A percentile compares a stretch with the other conserved stretches of the same genome.
These are phyloP conservation scores for Mycena galopus DNA, from an alignment of 768 basidiomycete species.

Conservation along the genomic window DNA sequence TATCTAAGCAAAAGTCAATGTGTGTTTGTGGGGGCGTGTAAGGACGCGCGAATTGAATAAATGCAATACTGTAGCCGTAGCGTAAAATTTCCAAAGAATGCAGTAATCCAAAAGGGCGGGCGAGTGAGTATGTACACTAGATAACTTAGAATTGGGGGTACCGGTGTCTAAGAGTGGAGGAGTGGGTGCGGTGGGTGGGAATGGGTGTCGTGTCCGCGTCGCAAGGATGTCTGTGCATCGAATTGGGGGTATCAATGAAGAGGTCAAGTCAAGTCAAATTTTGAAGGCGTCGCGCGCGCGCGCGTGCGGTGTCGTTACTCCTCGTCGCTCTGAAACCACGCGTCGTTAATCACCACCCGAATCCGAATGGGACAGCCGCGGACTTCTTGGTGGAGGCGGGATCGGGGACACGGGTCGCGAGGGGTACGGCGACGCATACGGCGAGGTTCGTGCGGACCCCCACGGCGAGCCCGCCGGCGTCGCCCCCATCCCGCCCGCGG, in stretches of 20 bases:
- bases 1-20: too few species aligned
- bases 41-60: too few species aligned
- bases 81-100: too few species aligned
- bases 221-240: background rate
- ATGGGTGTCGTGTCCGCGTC: background rate
- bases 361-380: constrained; percentile 29
- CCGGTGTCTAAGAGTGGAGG: background rate
- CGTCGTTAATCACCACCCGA: background rate
- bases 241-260: background rate
- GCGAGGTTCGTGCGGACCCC: too few species aligned
- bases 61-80: too few species aligned
- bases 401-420: constrained; percentile 49
- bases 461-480: constrained; percentile 30
- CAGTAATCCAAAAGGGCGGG: too few species aligned
- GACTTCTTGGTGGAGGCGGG: constrained; percentile 46
- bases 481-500: constrained; percentile 50
- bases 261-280: background rate
- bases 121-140: too few species aligned
- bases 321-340: background rate
- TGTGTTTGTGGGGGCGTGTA: too few species aligned
- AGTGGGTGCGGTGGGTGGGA: too few species aligned
- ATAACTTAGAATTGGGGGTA: too few species aligned
- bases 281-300: background rate
- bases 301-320: background rate
- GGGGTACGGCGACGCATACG: constrained; percentile 59